These are phyloP conservation scores for Globisporangium sylvaticum DNA, from an alignment of 352 stramenopile genomes.

Conservation along the genomic window DNA sequence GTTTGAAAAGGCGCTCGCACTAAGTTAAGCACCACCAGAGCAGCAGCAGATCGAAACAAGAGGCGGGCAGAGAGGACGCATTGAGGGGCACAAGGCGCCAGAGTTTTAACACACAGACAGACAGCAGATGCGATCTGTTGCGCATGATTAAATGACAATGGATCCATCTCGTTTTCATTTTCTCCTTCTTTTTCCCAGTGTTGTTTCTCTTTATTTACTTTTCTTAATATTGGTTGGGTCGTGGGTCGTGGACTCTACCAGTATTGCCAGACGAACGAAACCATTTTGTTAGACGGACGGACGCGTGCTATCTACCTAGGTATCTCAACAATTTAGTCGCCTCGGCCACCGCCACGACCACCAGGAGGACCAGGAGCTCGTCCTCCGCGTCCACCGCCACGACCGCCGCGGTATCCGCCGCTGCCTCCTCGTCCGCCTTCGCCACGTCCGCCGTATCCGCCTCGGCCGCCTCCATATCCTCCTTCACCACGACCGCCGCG, in stretches of 20 bases:
- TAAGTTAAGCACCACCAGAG: background rate
- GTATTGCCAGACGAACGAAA: background rate
- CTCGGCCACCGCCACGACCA: conserved; percentile 22
- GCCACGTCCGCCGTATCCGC: conserved; percentile 25
- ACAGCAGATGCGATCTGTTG: background rate
- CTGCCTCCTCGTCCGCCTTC: conserved; percentile 23
- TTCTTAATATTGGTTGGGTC: background rate
- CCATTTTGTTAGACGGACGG: background rate
- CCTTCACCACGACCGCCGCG: conserved; percentile 36
- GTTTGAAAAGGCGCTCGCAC: background rate
- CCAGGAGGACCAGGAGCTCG: conserved; percentile 3
- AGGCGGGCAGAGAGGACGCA: background rate
- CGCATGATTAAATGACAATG: background rate
- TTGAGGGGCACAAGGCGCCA: background rate
- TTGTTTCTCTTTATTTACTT: conserved; percentile 4
- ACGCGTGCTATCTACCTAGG: background rate
- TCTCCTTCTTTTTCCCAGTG: background rate
- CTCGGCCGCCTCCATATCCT: conserved; percentile 39
- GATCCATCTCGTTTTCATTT: conserved; percentile 8
- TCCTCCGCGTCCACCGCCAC: conserved; percentile 22
- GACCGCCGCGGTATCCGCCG: conserved; percentile 19
- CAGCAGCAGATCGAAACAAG: background rate
- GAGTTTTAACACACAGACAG: background rate
- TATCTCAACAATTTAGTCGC: background rate
- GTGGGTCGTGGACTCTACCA: too few species aligned